Evolutionary conservation across 1,284 basidiomycete genomes (phyloP).

Genomic region (Tilletia setariae): DNA sequence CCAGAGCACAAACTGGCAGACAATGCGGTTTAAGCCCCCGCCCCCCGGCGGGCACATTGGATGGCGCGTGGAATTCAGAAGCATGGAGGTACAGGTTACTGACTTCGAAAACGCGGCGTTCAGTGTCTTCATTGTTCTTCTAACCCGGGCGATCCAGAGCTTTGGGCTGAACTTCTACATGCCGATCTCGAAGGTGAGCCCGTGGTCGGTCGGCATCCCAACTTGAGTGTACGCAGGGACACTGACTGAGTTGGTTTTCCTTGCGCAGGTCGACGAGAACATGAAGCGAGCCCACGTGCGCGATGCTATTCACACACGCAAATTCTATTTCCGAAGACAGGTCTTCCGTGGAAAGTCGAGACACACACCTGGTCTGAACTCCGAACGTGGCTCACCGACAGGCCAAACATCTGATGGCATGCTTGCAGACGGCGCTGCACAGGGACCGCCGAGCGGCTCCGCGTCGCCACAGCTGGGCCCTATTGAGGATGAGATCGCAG

Average conservation of each 20-base stretch:
- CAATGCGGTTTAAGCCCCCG: constrained; percentile 96
- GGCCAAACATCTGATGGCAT: too few relatives aligned
- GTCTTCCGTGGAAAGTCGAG: constrained; percentile 63
- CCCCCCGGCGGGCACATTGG: constrained; percentile 79
- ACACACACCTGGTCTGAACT: constrained; percentile 35
- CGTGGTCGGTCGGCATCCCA: too few relatives aligned
- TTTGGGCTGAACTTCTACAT: constrained; percentile 94
- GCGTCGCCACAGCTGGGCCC: constrained; percentile 23
- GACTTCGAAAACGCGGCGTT: constrained; percentile 99
- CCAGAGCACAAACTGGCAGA: constrained; percentile 99
- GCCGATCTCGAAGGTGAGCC: constrained; percentile 83
- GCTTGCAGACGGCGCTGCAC: not conserved
- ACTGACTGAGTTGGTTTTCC: not conserved
- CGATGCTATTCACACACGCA: constrained; percentile 70
- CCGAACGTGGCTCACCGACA: too few relatives aligned
- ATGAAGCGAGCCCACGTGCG: constrained; percentile 85
- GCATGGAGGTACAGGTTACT: constrained; percentile 98
- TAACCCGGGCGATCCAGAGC: constrained; percentile 85
- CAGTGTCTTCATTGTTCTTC: constrained; percentile 85
- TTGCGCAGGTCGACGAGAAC: constrained; percentile 83
- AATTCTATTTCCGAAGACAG: constrained; percentile 86
- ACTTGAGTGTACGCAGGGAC: too few relatives aligned
- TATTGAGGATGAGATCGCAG: constrained; percentile 76
- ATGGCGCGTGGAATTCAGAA: constrained; percentile 97
- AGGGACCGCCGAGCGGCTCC: constrained; percentile 16